These are phyloP conservation scores for Microbotryum saponariae DNA, from an alignment of 1,284 basidiomycete genomes.

Conservation along the genomic window DNA sequence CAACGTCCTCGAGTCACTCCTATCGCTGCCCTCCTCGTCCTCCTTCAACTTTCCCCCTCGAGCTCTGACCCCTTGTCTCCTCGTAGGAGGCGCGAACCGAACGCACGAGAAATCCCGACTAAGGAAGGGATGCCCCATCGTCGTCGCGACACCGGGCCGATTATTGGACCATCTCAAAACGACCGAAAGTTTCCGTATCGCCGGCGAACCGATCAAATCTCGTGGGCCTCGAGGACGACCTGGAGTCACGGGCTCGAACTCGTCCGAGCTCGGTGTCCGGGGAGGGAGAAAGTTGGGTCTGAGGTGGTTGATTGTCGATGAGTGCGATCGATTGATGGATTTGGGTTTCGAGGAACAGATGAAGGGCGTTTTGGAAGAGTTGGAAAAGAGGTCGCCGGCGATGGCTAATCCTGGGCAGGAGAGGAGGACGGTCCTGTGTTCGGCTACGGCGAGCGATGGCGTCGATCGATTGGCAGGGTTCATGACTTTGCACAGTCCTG, in stretches of 20 bases:
- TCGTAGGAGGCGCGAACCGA: constrained; percentile 68
- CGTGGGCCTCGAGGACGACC: not conserved
- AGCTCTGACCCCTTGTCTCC: constrained; percentile 72
- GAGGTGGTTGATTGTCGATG: constrained; percentile 92
- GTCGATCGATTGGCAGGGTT: constrained; percentile 82
- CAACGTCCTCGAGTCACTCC: constrained; percentile 57
- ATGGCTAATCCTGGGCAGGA: constrained; percentile 32
- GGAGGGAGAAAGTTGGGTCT: constrained; percentile 30
- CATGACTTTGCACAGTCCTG: constrained; percentile 55
- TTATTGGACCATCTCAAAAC: constrained; percentile 69
- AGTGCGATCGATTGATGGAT: constrained; percentile 84
- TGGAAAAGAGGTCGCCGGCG: constrained; percentile 50
- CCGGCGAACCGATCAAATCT: constrained; percentile 30
- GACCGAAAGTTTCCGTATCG: constrained; percentile 49
- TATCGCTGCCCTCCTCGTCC: constrained; percentile 36
- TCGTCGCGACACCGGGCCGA: constrained; percentile 63
- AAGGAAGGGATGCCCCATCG: constrained; percentile 62
- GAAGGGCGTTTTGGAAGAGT: constrained; percentile 70
- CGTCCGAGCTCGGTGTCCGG: constrained; percentile 8
- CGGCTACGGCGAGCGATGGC: constrained; percentile 89
- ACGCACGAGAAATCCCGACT: constrained; percentile 66
- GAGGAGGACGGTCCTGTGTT: constrained; percentile 77
- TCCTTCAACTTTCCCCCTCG: constrained; percentile 32
- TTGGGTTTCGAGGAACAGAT: constrained; percentile 47
- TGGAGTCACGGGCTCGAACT: not conserved